These are phyloP conservation scores for Trebouxia sp. DNA, from an alignment of 139 green algal species.

Conservation along the genomic window DNA sequence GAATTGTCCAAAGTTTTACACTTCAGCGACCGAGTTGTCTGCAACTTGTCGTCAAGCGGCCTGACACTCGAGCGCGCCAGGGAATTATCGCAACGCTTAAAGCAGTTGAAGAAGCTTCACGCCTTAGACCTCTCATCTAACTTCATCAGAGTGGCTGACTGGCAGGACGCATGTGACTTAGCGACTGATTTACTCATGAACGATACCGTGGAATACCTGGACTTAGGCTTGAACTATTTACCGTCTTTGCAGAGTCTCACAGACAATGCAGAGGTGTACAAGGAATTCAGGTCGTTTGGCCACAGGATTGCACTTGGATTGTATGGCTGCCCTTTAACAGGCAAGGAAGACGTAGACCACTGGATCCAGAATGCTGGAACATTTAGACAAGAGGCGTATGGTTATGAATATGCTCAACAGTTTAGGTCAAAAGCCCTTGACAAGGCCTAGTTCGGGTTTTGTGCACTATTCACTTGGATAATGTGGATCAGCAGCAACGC, in stretches of 20 bases:
- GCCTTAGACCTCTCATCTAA: neutral
- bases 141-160: neutral
- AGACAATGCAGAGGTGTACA: neutral
- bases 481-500: too few species aligned
- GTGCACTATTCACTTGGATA: too few species aligned
- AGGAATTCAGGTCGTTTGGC: neutral
- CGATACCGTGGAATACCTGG: neutral
- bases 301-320: neutral
- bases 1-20: neutral
- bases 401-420: too few species aligned
- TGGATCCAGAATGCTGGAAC: too few species aligned
- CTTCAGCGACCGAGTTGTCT: neutral
- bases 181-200: neutral
- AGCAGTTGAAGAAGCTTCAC: neutral
- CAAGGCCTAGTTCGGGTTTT: too few species aligned
- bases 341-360: too few species aligned
- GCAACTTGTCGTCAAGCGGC: neutral
- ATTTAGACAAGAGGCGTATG: too few species aligned
- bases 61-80: neutral
- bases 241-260: neutral
- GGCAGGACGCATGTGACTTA: neutral
- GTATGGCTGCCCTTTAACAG: too few species aligned
- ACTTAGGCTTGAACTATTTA: neutral
- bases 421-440: too few species aligned
- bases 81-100: neutral